Evolutionary conservation across 805 yeast species (phyloP).

Genomic region (Candida berthetii): DNA sequence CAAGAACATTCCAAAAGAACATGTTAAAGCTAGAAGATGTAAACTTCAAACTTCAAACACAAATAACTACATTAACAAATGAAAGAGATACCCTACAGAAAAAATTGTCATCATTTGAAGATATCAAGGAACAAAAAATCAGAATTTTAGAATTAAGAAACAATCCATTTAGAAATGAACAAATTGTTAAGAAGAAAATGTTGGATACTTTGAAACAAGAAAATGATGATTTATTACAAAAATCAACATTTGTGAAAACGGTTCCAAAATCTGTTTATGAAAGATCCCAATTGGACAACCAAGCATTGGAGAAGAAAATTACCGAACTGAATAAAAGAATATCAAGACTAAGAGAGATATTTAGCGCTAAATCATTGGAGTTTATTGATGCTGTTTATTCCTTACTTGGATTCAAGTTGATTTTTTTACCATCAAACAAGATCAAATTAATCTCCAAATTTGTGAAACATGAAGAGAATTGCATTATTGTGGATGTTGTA

Average conservation of each 20-base stretch:
- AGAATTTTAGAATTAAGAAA: constrained; percentile 57
- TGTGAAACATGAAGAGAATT: constrained; percentile 30
- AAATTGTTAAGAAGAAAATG: constrained; percentile 47
- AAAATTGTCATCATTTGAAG: constrained; percentile 28
- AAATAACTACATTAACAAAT: constrained; percentile 29
- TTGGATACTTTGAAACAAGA: constrained; percentile 49
- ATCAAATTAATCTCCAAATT: constrained; percentile 48
- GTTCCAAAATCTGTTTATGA: constrained; percentile 64
- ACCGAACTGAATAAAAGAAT: constrained; percentile 45
- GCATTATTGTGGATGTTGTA: constrained; percentile 51
- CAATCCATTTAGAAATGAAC: constrained; percentile 61
- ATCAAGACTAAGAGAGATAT: constrained; percentile 47
- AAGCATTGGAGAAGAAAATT: constrained; percentile 38
- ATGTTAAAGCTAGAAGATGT: constrained; percentile 31
- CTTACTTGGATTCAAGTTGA: constrained; percentile 68
- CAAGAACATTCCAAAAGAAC: constrained; percentile 20
- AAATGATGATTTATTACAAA: constrained; percentile 45
- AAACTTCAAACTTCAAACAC: constrained; percentile 30
- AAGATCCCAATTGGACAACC: constrained; percentile 48
- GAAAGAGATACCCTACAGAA: constrained; percentile 28
- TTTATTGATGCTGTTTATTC: constrained; percentile 61
- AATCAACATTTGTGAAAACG: constrained; percentile 17
- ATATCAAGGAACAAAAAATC: constrained; percentile 29
- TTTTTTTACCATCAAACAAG: constrained; percentile 52
- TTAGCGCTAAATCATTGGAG: constrained; percentile 61